Conservation (phyloP, 2,329 filamentous ascomycete species). For the Ceratocystis lukuohia region DNA sequence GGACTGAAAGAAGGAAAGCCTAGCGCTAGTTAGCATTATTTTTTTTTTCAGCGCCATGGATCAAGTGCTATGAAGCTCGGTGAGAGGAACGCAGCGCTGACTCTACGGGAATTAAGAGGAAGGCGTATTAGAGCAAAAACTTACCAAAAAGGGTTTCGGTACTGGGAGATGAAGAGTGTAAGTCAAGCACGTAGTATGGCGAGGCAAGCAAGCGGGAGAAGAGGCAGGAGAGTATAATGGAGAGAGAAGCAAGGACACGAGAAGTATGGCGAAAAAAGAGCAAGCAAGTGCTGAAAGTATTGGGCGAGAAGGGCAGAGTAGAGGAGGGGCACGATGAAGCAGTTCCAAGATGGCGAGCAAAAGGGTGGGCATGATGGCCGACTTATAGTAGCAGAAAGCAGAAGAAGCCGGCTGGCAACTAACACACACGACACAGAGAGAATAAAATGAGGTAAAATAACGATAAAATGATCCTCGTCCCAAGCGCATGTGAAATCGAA, state of each 20-base stretch:
- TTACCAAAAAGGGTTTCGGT: not conserved
- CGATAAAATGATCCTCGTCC: too few relatives aligned
- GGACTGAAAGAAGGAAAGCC: not conserved
- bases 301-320: not conserved
- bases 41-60: constrained; percentile 5
- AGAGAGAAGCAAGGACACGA: not conserved
- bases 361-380: not conserved
- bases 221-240: not conserved
- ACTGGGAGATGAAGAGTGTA: not conserved
- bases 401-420: not conserved
- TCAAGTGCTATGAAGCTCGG: not conserved
- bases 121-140: not conserved
- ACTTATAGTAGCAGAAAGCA: not conserved
- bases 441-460: not conserved
- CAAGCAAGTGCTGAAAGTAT: not conserved
- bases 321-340: not conserved
- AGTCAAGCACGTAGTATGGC: not conserved
- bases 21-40: not conserved
- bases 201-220: not conserved
- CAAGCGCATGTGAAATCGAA: too few relatives aligned
- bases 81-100: not conserved
- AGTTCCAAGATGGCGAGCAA: not conserved
- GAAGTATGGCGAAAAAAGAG: not conserved
- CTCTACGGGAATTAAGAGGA: not conserved
- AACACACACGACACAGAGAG: not conserved